Evolutionary conservation across 2,329 filamentous ascomycete genomes (phyloP).

Genomic region (Aspergillus felis): DNA sequence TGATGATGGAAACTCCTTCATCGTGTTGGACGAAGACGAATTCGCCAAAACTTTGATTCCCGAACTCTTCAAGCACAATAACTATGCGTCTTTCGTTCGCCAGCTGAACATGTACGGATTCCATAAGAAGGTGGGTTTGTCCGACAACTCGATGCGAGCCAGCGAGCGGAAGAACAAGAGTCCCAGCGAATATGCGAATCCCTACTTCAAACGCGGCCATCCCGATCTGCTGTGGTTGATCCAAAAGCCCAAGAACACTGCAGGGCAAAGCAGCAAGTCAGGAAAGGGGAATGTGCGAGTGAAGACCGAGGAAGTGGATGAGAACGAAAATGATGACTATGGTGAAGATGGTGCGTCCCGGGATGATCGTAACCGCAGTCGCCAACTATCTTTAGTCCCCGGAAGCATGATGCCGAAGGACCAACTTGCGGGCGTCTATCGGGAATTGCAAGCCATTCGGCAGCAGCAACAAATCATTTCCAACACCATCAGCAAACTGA

Average conservation of each 20-base stretch:
- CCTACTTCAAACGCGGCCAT: conserved; percentile 89
- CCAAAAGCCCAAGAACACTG: conserved; percentile 82
- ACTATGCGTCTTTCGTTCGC: conserved; percentile 72
- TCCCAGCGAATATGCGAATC: conserved; percentile 96
- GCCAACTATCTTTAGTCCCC: conserved; percentile 42
- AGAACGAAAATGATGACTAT: conserved; percentile 59
- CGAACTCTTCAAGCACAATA: conserved; percentile 75
- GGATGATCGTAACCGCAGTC: conserved; percentile 33
- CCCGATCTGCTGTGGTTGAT: conserved; percentile 94
- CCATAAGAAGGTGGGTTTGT: conserved; percentile 74
- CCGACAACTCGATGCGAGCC: conserved; percentile 95
- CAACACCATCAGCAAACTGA: conserved; percentile 72
- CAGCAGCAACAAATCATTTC: conserved; percentile 85
- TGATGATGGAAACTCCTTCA: conserved; percentile 91
- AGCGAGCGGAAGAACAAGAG: conserved; percentile 97
- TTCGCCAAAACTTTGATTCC: conserved; percentile 71
- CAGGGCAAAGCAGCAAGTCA: conserved; percentile 52
- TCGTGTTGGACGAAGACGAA: conserved; percentile 93
- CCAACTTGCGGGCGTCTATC: conserved; percentile 72
- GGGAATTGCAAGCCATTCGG: conserved; percentile 76
- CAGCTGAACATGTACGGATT: conserved; percentile 66
- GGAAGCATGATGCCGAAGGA: conserved; percentile 56
- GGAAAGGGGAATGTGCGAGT: conserved; percentile 36
- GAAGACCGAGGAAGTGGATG: conserved; percentile 59
- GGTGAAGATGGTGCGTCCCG: conserved; percentile 38